Base-by-base conservation (phyloP, 2,329 filamentous ascomycete species). In the Trichoderma citrinoviride region DNA sequence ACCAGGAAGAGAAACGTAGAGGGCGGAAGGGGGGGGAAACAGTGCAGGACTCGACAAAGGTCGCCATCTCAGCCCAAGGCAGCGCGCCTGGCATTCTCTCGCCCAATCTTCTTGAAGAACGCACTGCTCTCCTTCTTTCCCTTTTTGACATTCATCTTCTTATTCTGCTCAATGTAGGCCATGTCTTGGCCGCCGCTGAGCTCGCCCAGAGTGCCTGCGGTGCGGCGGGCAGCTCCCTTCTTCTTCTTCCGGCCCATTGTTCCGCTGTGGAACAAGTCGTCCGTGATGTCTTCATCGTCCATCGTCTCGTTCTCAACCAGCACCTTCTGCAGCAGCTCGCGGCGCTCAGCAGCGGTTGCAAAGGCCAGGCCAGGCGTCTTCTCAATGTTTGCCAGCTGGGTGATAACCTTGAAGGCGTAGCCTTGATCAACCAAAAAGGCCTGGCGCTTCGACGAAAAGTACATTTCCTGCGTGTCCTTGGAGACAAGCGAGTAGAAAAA, bases 391-490 rank as follows among this genome's bases (percentile, higher is more conserved):
- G 93, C 90, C 7, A 99, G 83, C 73, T 96, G 92, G 0, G 95
- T 99, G 75, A 99, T 99, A 67, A 98, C 94, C 76, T 98, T 98
- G 84, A 99, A 99, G 0, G 95, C 94, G 75, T 99, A 99, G 10
- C 95, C 95, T 77, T 99, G 95, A 70, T 99, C 95, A 23, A 99
- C 93, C 1, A 99, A 83, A 80, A 99, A 99, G 1, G 95, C 94
- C 77, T 99, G 95, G 10, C 95, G 87, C 77, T 97, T 98, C 4
- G 93, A 93, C 0, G 94, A 97, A 77, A 97, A 99, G 75, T 89
- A 95, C 94, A 99, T 98, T 76, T 99, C 95, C 67, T 93, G 90
- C 0, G 95, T 99, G 74, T 99, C 95, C 76, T 98, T 98, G 6
- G 92, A 96, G 3, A 99, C 95, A 0, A 99, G 85, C 0, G 92